phyloP scores from a whole-genome alignment of 139 green algal species.

The Pleodorina starrii region DNA sequence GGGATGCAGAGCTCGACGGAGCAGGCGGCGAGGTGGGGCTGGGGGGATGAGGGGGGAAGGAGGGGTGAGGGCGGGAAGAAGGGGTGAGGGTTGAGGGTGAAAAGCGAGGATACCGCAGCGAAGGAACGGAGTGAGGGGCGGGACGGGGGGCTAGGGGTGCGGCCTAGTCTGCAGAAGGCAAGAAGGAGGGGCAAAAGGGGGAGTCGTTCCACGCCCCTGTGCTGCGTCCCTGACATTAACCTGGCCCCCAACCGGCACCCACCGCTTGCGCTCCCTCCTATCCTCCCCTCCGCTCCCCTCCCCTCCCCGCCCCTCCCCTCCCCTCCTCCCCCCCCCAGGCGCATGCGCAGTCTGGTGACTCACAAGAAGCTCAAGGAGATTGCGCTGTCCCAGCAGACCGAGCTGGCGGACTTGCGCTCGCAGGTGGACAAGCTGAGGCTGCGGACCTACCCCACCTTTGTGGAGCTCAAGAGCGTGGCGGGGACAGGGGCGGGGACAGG shows the following conservation, averaged over 20 bases:
- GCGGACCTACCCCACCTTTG: conserved; percentile 77
- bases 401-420: conserved; percentile 61
- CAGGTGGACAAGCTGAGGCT: conserved; percentile 68
- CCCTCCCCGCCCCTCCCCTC: neutral
- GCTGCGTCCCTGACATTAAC: too few species aligned
- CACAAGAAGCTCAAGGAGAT: conserved; percentile 79
- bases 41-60: too few species aligned
- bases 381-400: conserved; percentile 64
- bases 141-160: too few species aligned
- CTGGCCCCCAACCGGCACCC: too few species aligned
- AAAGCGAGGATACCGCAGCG: too few species aligned
- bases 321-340: conserved; percentile 25
- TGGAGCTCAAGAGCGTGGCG: conserved; percentile 24
- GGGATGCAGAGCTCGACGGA: conserved; percentile 54
- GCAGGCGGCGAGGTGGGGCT: conserved; percentile 22
- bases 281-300: too few species aligned
- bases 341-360: conserved; percentile 72
- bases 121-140: too few species aligned
- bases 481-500: too few species aligned
- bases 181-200: too few species aligned
- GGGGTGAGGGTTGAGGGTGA: neutral
- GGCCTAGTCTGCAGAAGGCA: too few species aligned
- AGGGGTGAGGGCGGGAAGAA: neutral
- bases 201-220: too few species aligned
- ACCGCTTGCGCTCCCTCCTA: too few species aligned